phyloP scores from a whole-genome alignment of 257 asterid species.

The Solanum clarkiae region DNA sequence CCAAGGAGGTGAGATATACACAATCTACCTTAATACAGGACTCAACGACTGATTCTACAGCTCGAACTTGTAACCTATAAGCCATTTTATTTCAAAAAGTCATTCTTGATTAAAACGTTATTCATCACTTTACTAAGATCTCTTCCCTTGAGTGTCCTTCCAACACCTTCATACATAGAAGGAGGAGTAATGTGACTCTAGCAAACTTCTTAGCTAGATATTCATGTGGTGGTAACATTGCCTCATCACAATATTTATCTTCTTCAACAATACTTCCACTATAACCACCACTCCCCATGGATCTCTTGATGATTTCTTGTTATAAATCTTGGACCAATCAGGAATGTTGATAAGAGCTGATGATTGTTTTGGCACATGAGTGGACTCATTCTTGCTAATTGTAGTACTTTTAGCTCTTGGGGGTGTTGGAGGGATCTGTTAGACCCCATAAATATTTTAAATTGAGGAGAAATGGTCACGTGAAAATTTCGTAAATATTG shows the following conservation, averaged over 20 bases:
- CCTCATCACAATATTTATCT: background rate
- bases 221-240: background rate
- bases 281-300: background rate
- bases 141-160: too few species aligned
- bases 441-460: too few species aligned
- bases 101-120: too few species aligned
- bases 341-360: background rate
- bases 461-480: too few species aligned
- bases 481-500: too few species aligned
- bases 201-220: background rate
- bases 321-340: background rate
- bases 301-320: background rate
- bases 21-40: too few species aligned
- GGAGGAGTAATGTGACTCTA: background rate
- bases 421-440: background rate
- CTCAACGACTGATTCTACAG: too few species aligned
- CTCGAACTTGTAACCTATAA: too few species aligned
- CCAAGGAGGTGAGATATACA: too few species aligned
- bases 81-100: too few species aligned
- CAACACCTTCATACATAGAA: constrained; percentile 10
- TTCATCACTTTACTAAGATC: too few species aligned
- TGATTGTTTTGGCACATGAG: background rate
- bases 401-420: background rate
- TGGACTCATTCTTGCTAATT: background rate
- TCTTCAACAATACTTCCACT: background rate